Evolutionary conservation across 306 rosid genomes (phyloP).

Genomic region (Herpetospermum pedunculosum): DNA sequence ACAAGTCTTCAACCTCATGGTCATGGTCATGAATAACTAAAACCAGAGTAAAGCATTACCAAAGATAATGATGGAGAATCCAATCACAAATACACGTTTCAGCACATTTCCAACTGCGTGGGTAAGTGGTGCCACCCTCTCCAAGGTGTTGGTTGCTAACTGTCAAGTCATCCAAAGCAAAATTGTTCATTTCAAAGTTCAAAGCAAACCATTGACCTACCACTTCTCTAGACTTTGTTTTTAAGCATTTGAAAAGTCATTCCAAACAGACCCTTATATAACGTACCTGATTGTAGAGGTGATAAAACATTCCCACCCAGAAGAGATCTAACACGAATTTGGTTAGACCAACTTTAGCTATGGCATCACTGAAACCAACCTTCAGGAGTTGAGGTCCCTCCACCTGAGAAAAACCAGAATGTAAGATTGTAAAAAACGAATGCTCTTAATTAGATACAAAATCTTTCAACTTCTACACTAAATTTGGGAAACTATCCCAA

Average conservation of each 20-base stretch:
- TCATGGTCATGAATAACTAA: neutral
- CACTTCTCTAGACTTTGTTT: too few relatives aligned
- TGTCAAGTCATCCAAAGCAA: conserved; percentile 17
- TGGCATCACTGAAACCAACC: conserved; percentile 70
- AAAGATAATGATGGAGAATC: conserved; percentile 66
- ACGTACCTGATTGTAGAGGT: conserved; percentile 88
- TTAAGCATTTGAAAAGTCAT: too few relatives aligned
- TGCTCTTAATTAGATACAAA: neutral
- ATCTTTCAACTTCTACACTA: neutral
- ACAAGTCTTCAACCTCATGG: neutral
- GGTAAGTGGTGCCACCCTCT: conserved; percentile 97
- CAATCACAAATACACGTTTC: conserved; percentile 95
- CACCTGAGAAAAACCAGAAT: conserved; percentile 26
- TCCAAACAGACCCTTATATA: too few relatives aligned
- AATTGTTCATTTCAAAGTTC: neutral
- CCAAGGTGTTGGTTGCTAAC: conserved; percentile 93
- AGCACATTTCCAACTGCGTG: conserved; percentile 95
- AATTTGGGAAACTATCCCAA: too few relatives aligned
- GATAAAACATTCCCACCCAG: conserved; percentile 97
- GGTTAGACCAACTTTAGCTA: conserved; percentile 73
- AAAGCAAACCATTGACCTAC: neutral
- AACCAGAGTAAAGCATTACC: conserved; percentile 29
- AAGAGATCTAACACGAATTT: conserved; percentile 76
- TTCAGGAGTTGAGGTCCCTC: conserved; percentile 82
- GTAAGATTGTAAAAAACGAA: conserved; percentile 4